Conservation (phyloP, 2,329 filamentous ascomycete genomes). For the Curvularia spicifera region DNA sequence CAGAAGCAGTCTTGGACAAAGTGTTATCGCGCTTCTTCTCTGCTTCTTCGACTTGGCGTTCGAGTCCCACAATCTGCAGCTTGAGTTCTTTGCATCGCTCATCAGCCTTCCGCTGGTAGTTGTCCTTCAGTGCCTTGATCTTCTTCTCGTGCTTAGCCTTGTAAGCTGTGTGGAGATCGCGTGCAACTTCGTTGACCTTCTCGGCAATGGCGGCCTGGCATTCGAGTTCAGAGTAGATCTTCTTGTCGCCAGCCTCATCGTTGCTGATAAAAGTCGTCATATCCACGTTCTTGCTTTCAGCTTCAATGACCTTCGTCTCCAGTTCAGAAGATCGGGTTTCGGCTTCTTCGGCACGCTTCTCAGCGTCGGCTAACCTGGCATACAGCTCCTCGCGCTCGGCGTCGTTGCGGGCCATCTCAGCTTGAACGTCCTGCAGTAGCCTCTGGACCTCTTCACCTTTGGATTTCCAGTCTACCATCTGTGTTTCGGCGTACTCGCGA, state of each 20-base stretch:
- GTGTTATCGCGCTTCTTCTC: slow-evolving; percentile 69
- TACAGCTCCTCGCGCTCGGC: slow-evolving; percentile 81
- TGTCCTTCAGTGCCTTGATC: slow-evolving; percentile 83
- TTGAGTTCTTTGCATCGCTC: slow-evolving; percentile 85
- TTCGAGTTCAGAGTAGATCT: slow-evolving; percentile 51
- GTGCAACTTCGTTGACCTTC: slow-evolving; percentile 74
- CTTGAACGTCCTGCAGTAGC: slow-evolving; percentile 78
- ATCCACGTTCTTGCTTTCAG: slow-evolving; percentile 74
- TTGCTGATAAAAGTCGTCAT: slow-evolving; percentile 63
- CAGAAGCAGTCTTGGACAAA: slow-evolving; percentile 61
- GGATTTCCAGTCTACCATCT: slow-evolving; percentile 83
- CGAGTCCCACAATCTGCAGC: slow-evolving; percentile 69
- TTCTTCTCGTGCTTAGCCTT: slow-evolving; percentile 98
- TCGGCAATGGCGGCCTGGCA: slow-evolving; percentile 78
- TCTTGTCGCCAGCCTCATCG: slow-evolving; percentile 46
- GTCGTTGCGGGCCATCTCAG: slow-evolving; percentile 79
- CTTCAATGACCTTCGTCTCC: slow-evolving; percentile 52
- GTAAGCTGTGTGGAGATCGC: slow-evolving; percentile 90
- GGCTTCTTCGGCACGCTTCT: slow-evolving; percentile 75
- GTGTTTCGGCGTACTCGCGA: slow-evolving; percentile 74
- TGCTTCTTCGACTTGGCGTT: slow-evolving; percentile 76
- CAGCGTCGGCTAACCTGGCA: slow-evolving; percentile 74
- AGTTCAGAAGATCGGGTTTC: slow-evolving; percentile 78
- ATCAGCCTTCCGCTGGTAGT: slow-evolving; percentile 85
- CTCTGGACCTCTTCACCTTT: slow-evolving; percentile 85